Percentiles rank a stretch among this genome's conserved stretches.
Evolutionary conservation across 768 basidiomycete species (phyloP).

Genomic region (Suillus ampliporus): DNA sequence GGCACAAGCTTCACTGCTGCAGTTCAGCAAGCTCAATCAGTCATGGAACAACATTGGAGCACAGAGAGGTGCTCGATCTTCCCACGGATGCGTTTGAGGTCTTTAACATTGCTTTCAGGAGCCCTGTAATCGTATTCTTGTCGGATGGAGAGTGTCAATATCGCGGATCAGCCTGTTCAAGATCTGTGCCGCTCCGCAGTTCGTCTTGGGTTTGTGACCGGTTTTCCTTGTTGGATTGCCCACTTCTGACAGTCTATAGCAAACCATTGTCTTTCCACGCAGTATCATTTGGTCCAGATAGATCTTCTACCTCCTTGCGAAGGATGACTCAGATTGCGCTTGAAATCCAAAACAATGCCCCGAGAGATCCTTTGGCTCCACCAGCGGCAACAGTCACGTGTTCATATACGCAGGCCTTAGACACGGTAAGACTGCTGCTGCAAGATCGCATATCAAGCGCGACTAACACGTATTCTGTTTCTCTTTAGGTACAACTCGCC

Average conservation of each 20-base stretch:
- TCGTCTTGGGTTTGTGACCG: constrained; percentile 46
- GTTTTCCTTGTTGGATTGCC: neutral
- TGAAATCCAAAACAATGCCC: constrained; percentile 50
- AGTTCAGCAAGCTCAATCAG: constrained; percentile 36
- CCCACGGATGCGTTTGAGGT: no score
- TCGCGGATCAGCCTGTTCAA: constrained; percentile 44
- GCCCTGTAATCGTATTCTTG: constrained; percentile 55
- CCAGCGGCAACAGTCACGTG: no score
- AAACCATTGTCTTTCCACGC: constrained; percentile 63
- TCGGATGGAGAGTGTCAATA: constrained; percentile 56
- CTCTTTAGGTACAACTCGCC: constrained; percentile 55
- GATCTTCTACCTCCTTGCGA: constrained; percentile 35
- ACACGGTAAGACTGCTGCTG: constrained; percentile 60
- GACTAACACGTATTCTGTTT: no score
- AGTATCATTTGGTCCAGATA: constrained; percentile 54
- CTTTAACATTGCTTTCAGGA: no score
- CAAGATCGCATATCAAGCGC: no score
- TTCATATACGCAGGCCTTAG: constrained; percentile 58
- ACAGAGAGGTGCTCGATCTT: constrained; percentile 59
- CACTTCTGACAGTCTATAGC: constrained; percentile 37
- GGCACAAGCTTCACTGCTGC: constrained; percentile 54
- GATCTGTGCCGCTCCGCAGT: constrained; percentile 49
- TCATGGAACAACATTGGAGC: constrained; percentile 56
- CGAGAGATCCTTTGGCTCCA: constrained; percentile 44
- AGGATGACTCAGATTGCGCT: constrained; percentile 60